A percentile compares a stretch with the other conserved stretches of the same genome.
These are phyloP conservation scores for Chytriomyces hyalinus DNA, from an alignment of 192 early-diverging fungal species.

Conservation along the genomic window DNA sequence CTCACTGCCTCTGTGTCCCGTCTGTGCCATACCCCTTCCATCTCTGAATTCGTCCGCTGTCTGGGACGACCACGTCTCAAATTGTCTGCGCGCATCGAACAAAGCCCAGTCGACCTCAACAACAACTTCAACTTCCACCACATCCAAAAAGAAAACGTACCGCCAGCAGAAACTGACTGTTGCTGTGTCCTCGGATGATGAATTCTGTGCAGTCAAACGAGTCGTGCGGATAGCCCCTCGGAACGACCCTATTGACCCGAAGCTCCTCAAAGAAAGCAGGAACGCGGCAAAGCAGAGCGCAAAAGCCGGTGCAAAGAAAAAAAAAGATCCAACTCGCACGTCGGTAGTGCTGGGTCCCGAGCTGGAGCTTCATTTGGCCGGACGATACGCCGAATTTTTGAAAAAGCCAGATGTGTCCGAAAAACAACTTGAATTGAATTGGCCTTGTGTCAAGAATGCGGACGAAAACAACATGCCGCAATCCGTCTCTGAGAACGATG, in stretches of 20 bases:
- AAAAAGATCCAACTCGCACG: constrained; percentile 6
- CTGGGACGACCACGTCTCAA: constrained; percentile 2
- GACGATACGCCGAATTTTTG: constrained; percentile 1
- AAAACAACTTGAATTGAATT: background rate
- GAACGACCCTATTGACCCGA: background rate
- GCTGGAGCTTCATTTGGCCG: background rate
- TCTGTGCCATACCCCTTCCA: constrained; percentile 3
- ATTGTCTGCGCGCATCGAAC: background rate
- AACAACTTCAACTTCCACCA: too few species aligned
- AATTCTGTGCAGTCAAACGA: constrained; percentile 23
- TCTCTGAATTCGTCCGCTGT: background rate
- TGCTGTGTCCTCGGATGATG: constrained; percentile 18
- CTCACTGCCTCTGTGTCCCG: background rate
- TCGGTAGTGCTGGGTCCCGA: background rate
- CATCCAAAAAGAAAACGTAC: too few species aligned
- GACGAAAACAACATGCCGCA: too few species aligned
- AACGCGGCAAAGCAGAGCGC: background rate
- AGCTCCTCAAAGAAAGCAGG: background rate
- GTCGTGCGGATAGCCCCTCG: background rate
- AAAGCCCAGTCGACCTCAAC: background rate
- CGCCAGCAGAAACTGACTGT: too few species aligned
- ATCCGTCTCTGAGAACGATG: too few species aligned
- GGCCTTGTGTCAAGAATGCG: background rate
- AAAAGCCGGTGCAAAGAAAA: background rate
- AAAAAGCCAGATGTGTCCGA: background rate